Evolutionary conservation across 1,139 yeast genomes (phyloP).

Genomic region (Zygoascus sp.): DNA sequence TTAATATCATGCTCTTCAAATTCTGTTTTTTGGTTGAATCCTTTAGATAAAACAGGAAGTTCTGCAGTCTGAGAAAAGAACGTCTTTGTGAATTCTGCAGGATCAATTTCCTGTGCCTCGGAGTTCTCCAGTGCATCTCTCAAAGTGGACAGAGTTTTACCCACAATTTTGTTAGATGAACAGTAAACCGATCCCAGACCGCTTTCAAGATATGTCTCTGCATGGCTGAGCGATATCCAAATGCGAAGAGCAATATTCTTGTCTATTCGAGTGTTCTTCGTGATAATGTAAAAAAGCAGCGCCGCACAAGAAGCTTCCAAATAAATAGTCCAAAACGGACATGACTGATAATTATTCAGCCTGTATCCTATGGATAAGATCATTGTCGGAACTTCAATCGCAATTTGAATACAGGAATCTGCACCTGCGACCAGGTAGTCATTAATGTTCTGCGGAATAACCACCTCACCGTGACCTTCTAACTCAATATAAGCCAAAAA

Average conservation of each 20-base stretch:
- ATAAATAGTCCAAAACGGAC: slow-evolving; percentile 14
- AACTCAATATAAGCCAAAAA: slow-evolving; percentile 14
- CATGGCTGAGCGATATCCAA: slow-evolving; percentile 15
- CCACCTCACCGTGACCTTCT: neutral
- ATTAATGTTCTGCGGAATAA: slow-evolving; percentile 8
- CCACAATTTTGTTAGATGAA: slow-evolving; percentile 10
- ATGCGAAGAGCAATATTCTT: slow-evolving; percentile 14
- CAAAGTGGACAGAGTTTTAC: slow-evolving; percentile 10
- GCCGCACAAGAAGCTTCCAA: slow-evolving; percentile 15
- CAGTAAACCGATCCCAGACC: slow-evolving; percentile 11
- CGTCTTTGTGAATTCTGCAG: slow-evolving; percentile 10
- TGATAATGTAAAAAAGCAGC: slow-evolving; percentile 14
- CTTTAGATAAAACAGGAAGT: neutral
- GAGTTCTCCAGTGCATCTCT: slow-evolving; percentile 3
- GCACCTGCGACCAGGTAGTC: slow-evolving; percentile 11
- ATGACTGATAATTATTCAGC: slow-evolving; percentile 6
- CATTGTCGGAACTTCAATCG: slow-evolving; percentile 15
- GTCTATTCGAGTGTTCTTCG: slow-evolving; percentile 8
- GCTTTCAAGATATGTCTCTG: slow-evolving; percentile 15
- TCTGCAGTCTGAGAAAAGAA: slow-evolving; percentile 10
- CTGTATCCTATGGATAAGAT: slow-evolving; percentile 15
- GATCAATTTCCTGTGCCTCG: slow-evolving; percentile 2
- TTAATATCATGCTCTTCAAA: slow-evolving; percentile 5
- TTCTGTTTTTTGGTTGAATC: neutral
- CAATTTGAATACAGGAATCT: slow-evolving; percentile 12